Percentiles rank a stretch among this genome's conserved stretches.
phyloP scores from a whole-genome alignment of 306 rosid species.

The Castanea sativa region DNA sequence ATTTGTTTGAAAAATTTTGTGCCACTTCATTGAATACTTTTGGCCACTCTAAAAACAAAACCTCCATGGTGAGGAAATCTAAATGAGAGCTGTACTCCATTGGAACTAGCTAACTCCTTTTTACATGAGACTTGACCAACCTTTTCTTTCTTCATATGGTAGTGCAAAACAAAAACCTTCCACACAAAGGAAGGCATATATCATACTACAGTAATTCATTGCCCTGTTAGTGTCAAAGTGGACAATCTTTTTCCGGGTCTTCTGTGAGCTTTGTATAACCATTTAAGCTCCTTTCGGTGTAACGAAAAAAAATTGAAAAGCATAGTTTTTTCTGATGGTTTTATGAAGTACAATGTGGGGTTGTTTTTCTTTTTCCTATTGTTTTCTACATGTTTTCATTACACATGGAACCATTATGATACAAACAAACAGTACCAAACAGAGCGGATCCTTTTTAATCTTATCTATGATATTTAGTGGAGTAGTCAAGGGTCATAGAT shows the following conservation, averaged over 20 bases:
- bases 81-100: constrained; percentile 15
- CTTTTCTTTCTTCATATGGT: constrained; percentile 37
- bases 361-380: background rate
- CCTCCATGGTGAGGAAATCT: constrained; percentile 34
- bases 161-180: constrained; percentile 27
- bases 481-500: constrained; percentile 67
- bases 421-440: constrained; percentile 38
- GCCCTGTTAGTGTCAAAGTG: background rate
- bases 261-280: background rate
- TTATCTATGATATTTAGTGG: constrained; percentile 48
- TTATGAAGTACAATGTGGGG: background rate
- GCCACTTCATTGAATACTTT: constrained; percentile 3
- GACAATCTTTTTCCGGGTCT: constrained; percentile 2
- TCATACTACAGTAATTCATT: constrained; percentile 4
- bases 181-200: constrained; percentile 3
- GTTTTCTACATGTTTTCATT: constrained; percentile 1
- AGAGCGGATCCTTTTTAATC: constrained; percentile 29
- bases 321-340: background rate
- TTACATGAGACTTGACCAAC: constrained; percentile 61
- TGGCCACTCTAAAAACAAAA: constrained; percentile 14
- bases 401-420: constrained; percentile 40
- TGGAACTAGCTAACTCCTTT: constrained; percentile 49
- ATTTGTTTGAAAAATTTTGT: background rate
- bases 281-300: background rate
- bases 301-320: background rate